These are phyloP conservation scores for Pelargonium australe DNA, from an alignment of 441 rosid species.

Conservation along the genomic window DNA sequence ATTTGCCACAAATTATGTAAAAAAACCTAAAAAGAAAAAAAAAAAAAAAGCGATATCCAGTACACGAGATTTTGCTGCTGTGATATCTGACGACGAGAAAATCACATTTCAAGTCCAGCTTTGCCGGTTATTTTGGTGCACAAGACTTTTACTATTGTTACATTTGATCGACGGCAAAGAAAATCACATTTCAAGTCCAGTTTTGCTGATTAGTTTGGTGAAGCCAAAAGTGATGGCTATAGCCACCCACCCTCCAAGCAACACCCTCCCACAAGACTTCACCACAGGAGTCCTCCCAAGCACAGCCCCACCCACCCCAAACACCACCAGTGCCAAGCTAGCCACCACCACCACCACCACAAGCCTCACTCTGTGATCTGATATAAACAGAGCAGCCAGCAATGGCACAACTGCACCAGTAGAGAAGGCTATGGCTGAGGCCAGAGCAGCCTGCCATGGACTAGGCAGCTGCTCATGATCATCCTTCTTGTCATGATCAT, in stretches of 20 bases:
- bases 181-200: slow-evolving; percentile 18
- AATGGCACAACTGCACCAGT: slow-evolving; percentile 38
- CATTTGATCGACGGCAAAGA: too few species aligned
- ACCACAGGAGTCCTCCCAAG: slow-evolving; percentile 34
- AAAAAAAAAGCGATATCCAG: too few species aligned
- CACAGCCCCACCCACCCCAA: slow-evolving; percentile 37
- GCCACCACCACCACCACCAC: slow-evolving; percentile 32
- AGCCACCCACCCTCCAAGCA: slow-evolving; percentile 49
- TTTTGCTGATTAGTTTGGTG: slow-evolving; percentile 38
- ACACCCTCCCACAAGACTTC: slow-evolving; percentile 36
- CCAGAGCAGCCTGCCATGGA: slow-evolving; percentile 40
- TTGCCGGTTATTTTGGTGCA: neutral
- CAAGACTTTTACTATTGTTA: too few species aligned
- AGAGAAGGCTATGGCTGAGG: slow-evolving; percentile 44
- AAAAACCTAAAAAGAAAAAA: too few species aligned
- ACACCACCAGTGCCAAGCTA: slow-evolving; percentile 30
- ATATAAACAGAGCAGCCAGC: slow-evolving; percentile 34
- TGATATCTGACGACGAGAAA: too few species aligned
- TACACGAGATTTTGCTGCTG: too few species aligned
- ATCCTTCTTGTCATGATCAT: too few species aligned
- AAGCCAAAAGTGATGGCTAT: slow-evolving; percentile 48
- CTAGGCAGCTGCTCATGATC: too few species aligned
- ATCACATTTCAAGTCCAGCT: too few species aligned
- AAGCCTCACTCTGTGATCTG: slow-evolving; percentile 35
- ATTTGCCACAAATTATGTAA: too few species aligned